Evolutionary conservation across 257 asterid species (phyloP), one percentile per base, ranked within the genome.

Genomic region (Solanum tacnaense): DNA sequence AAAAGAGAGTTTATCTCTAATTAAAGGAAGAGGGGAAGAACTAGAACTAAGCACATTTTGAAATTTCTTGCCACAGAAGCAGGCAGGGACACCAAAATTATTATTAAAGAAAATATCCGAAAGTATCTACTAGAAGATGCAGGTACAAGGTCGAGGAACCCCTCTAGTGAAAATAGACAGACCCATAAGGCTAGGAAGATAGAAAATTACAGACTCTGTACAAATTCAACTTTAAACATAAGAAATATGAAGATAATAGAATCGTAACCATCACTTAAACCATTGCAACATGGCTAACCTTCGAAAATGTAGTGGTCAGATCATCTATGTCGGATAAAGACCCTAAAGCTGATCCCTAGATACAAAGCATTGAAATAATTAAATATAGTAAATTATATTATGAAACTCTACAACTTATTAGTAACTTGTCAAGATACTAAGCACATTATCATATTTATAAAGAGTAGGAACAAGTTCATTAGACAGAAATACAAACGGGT

Each of bases 221-320:
- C 44, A 41, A 79, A 27, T 10, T 79, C 27, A 79, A 79, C 67
- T 20, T 5, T 78, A 39, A 78, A 75, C 35, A 78, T 78, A 78
- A 39, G 56, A 75, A 39, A 39, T 39, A 39, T 41, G 35, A n/a
- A 41, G 62, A 34, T 76, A 39, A 39, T 39, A 39, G 34, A 38
- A 39, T 39, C 7, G 13, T n/a, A 78, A 39, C 36, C 84, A 78
- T 39, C 84, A 78, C 60, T 78, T 41, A 78, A 41, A 78, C 62
- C 62, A 70, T 70, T 81, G 67, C 62, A 81, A 20, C 15, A 20
- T 68, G 23, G 72, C 96, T 91, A 84, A 94, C 99, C 97, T 96
- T 96, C 29, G 96, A 93, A 91, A 96, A 96, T 85, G 98, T 96
- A 68, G 98, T 95, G 83, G 98, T 94, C 87, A 96, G 91, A 91